Conservation (phyloP, 805 yeast genomes). For the Starmera quercuum region DNA sequence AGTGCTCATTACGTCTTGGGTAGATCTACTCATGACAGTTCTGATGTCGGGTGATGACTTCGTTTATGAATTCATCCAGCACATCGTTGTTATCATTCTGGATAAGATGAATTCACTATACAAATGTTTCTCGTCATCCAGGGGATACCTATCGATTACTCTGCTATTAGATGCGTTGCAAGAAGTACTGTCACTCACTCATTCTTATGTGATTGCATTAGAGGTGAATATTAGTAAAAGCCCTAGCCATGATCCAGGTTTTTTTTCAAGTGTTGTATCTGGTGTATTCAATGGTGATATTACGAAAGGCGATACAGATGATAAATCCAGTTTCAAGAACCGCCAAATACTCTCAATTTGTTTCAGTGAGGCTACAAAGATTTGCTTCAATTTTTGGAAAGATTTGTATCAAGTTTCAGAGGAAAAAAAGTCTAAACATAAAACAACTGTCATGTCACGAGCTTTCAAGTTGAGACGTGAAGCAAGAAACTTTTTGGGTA, state of each 20-base stretch:
- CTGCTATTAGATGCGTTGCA: constrained; percentile 53
- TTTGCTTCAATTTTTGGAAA: constrained; percentile 61
- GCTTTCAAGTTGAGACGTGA: constrained; percentile 60
- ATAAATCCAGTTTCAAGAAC: constrained; percentile 4
- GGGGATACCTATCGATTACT: constrained; percentile 37
- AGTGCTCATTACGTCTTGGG: constrained; percentile 14
- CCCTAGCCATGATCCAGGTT: constrained; percentile 44
- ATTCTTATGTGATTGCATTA: constrained; percentile 40
- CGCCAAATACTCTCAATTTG: constrained; percentile 29
- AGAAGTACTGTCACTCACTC: constrained; percentile 40
- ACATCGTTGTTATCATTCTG: constrained; percentile 13
- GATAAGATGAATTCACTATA: constrained; percentile 14
- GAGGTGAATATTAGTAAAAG: constrained; percentile 26
- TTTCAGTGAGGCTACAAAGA: constrained; percentile 49
- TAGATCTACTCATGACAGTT: constrained; percentile 11
- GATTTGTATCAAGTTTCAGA: constrained; percentile 44
- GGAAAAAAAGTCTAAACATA: constrained; percentile 10
- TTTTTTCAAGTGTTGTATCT: constrained; percentile 51
- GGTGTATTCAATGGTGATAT: constrained; percentile 75
- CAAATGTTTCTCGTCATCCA: constrained; percentile 9
- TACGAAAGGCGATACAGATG: not conserved
- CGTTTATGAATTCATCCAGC: constrained; percentile 17
- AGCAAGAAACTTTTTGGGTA: constrained; percentile 57
- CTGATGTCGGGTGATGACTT: constrained; percentile 17
- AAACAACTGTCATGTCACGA: constrained; percentile 35